A percentile compares a stretch with the other conserved stretches of the same genome.
Conservation (phyloP, 768 basidiomycete species). For the Boletus vermiculosoides region DNA sequence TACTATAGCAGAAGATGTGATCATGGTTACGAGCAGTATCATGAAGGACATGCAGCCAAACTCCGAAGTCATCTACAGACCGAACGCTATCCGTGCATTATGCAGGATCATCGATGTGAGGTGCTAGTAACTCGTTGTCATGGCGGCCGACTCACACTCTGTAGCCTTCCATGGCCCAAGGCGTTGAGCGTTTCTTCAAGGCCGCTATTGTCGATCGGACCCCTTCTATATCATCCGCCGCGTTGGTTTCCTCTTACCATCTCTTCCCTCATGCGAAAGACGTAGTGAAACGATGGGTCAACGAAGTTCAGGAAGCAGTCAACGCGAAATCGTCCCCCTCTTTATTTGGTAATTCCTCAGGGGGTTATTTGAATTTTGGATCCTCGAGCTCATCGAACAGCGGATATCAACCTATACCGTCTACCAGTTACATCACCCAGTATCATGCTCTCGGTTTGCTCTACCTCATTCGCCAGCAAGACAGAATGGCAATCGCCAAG, state of each 20-base stretch:
- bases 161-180: conserved; percentile 99
- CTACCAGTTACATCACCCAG: conserved; percentile 91
- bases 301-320: conserved; percentile 96
- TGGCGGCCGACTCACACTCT: conserved; percentile 7
- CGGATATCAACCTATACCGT: conserved; percentile 76
- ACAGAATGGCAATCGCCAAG: conserved; percentile 98
- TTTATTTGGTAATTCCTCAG: conserved; percentile 57
- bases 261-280: conserved; percentile 91
- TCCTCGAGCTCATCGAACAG: conserved; percentile 49
- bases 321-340: conserved; percentile 78
- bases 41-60: conserved; percentile 99
- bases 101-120: conserved; percentile 97
- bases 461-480: conserved; percentile 94
- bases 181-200: conserved; percentile 98
- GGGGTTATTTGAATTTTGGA: conserved; percentile 76
- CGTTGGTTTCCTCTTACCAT: conserved; percentile 96
- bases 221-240: conserved; percentile 92
- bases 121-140: conserved; percentile 36
- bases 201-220: conserved; percentile 97
- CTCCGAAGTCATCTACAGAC: conserved; percentile 96
- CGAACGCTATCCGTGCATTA: conserved; percentile 95
- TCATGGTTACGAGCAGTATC: conserved; percentile 99
- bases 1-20: conserved; percentile 94
- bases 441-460: conserved; percentile 95
- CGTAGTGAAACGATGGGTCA: conserved; percentile 98